Percentiles rank a stretch among this genome's conserved stretches.
These are phyloP conservation scores for Akanthomyces dipterigenus DNA, from an alignment of 2,329 filamentous ascomycete genomes.

Conservation along the genomic window DNA sequence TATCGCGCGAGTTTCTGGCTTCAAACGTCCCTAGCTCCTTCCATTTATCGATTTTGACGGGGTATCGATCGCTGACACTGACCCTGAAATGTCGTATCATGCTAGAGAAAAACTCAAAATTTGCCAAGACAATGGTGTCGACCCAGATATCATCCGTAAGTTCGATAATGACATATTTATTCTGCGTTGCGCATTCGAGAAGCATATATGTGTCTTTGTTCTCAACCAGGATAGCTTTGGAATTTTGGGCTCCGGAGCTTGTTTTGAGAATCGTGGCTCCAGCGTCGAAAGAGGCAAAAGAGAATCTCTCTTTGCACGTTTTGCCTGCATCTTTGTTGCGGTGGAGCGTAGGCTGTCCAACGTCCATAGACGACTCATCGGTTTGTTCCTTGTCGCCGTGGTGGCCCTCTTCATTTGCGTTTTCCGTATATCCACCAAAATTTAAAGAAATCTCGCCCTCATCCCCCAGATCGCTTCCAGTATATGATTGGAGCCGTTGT, in stretches of 20 bases:
- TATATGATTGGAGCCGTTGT: conserved; percentile 49
- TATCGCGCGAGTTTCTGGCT: conserved; percentile 84
- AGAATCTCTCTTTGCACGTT: conserved; percentile 96
- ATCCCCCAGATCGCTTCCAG: conserved; percentile 71
- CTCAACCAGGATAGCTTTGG: conserved; percentile 83
- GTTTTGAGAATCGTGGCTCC: conserved; percentile 90
- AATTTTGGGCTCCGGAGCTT: conserved; percentile 77
- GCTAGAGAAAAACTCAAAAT: conserved; percentile 98
- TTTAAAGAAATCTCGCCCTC: conserved; percentile 72
- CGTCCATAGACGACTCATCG: conserved; percentile 23
- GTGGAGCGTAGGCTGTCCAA: conserved; percentile 46
- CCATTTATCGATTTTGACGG: conserved; percentile 89
- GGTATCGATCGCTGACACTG: conserved; percentile 90
- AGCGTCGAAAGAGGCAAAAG: conserved; percentile 95
- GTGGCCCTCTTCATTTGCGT: conserved; percentile 13
- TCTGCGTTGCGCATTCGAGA: conserved; percentile 75
- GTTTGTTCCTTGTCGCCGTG: conserved; percentile 31
- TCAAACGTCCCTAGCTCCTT: conserved; percentile 82
- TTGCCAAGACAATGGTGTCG: conserved; percentile 93
- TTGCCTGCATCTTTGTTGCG: conserved; percentile 90
- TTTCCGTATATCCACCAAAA: conserved; percentile 29
- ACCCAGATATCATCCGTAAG: conserved; percentile 81
- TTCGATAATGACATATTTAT: conserved; percentile 93
- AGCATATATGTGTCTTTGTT: conserved; percentile 99
- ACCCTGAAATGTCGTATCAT: conserved; percentile 89